Base-by-base conservation (phyloP, 1,284 basidiomycete genomes). In the Agroathelia rolfsii region DNA sequence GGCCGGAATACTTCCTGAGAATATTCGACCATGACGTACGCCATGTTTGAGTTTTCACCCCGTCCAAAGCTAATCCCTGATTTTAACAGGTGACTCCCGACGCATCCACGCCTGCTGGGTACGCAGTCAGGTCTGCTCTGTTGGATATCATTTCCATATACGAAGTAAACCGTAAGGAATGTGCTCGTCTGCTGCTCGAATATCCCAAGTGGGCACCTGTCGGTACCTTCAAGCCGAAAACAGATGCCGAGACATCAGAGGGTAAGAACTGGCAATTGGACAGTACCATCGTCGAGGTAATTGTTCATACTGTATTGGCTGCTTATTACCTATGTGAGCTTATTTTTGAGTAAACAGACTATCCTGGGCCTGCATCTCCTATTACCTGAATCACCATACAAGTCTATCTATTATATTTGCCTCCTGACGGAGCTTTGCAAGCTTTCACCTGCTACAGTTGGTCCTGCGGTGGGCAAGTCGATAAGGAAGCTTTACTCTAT, bases 131-230 rank as follows among this genome's bases (percentile, higher is more conserved):
- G 15, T 72, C 79, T 6, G 66, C 81, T 16, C 54, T 96, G 6
- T 59, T 76, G n/a, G 93, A 97, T 51, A 73, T 85, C 28, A 61
- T 96, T 34, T 78, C 90, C 44, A 82, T 97, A 18, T 98, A 88
- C 52, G 94, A 98, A 55, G 76, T 95, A 29, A 98, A 99, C 55
- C 76, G 94, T 34, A 96, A 95, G 55, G 94, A 98, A 49, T 87
- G 83, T 45, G 89, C 94, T 2, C 69, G 84, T 8, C 59, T 96
- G 8, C 66, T 98, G 3, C 68, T 97, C 24, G 83, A 92, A 45
- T 77, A 90, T 31, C 86, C 89, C 1, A 83, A 82, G 46, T 95
- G 90, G 85, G 70, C 82, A 32, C 55, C 79, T 1, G 64, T 70
- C 5, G 88, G 88, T 2, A 90, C 88, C 0, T 97, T 95, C 69